phyloP scores from a whole-genome alignment of 2,329 filamentous ascomycete species.

The Didymella arachidicola region DNA sequence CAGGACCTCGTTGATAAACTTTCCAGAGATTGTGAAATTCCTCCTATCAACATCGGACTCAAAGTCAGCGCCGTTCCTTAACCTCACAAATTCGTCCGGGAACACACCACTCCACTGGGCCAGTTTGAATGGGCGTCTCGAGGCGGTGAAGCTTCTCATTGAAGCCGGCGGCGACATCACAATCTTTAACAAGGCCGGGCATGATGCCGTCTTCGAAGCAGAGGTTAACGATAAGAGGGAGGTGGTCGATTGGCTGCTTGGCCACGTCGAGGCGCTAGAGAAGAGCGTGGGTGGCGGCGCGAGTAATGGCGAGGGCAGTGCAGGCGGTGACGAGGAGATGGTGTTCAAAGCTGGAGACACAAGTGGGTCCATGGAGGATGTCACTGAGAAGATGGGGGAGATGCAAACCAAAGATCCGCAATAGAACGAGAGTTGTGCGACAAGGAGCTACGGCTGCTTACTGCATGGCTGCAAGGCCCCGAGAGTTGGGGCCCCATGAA shows the following conservation, averaged over 20 bases:
- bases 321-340: constrained; percentile 27
- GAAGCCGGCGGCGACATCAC: constrained; percentile 78
- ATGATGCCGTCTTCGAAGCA: constrained; percentile 65
- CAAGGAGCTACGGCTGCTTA: neutral
- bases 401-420: constrained; percentile 34
- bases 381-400: constrained; percentile 44
- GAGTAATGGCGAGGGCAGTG: constrained; percentile 35
- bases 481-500: neutral
- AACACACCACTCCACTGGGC: constrained; percentile 97
- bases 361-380: constrained; percentile 37
- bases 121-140: constrained; percentile 84
- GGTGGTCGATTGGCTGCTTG: constrained; percentile 58
- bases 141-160: constrained; percentile 78
- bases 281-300: constrained; percentile 48
- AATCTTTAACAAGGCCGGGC: constrained; percentile 81
- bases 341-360: constrained; percentile 23
- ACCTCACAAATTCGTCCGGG: constrained; percentile 77
- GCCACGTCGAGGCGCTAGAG: constrained; percentile 55
- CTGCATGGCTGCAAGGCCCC: neutral
- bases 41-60: constrained; percentile 50
- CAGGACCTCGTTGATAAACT: constrained; percentile 25
- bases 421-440: constrained; percentile 5
- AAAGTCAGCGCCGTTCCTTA: constrained; percentile 60
- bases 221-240: constrained; percentile 59
- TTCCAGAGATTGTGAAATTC: constrained; percentile 44